phyloP scores from a whole-genome alignment of 2,329 filamentous ascomycete genomes.

The Chrysosporium queenslandicum region DNA sequence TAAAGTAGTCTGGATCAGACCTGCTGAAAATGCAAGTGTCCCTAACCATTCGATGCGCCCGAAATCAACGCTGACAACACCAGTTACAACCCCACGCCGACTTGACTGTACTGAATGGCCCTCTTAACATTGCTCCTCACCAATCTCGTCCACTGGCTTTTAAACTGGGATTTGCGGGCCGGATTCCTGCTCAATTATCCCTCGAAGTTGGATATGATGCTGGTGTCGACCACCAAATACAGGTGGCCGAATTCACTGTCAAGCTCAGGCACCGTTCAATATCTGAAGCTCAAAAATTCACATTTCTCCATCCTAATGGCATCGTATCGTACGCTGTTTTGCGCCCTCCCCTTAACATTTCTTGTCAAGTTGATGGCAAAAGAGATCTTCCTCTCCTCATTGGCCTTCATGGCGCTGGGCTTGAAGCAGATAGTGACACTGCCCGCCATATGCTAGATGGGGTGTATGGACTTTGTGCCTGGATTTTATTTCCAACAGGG shows the following conservation, averaged over 20 bases:
- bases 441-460: slow-evolving; percentile 42
- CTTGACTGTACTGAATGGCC: slow-evolving; percentile 2
- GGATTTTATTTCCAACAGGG: slow-evolving; percentile 48
- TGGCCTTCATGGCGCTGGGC: slow-evolving; percentile 47
- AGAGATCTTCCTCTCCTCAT: slow-evolving; percentile 41
- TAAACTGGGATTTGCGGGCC: slow-evolving; percentile 17
- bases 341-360: slow-evolving; percentile 39
- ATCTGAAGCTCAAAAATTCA: slow-evolving; percentile 44
- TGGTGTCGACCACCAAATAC: neutral
- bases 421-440: slow-evolving; percentile 43
- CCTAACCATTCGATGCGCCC: neutral
- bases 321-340: slow-evolving; percentile 50
- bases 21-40: slow-evolving; percentile 15
- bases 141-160: slow-evolving; percentile 31
- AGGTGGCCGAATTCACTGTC: slow-evolving; percentile 17
- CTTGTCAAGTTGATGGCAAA: slow-evolving; percentile 20
- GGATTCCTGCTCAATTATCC: slow-evolving; percentile 13
- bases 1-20: slow-evolving; percentile 19
- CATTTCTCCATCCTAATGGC: slow-evolving; percentile 45
- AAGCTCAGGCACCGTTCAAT: slow-evolving; percentile 20
- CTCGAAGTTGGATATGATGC: slow-evolving; percentile 19
- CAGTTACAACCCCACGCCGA: neutral
- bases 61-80: neutral
- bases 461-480: slow-evolving; percentile 45
- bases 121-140: slow-evolving; percentile 22